A percentile compares a stretch with the other conserved stretches of the same genome.
phyloP scores from a whole-genome alignment of 495 filamentous ascomycete genomes.

The Coniosporium apollinis region DNA sequence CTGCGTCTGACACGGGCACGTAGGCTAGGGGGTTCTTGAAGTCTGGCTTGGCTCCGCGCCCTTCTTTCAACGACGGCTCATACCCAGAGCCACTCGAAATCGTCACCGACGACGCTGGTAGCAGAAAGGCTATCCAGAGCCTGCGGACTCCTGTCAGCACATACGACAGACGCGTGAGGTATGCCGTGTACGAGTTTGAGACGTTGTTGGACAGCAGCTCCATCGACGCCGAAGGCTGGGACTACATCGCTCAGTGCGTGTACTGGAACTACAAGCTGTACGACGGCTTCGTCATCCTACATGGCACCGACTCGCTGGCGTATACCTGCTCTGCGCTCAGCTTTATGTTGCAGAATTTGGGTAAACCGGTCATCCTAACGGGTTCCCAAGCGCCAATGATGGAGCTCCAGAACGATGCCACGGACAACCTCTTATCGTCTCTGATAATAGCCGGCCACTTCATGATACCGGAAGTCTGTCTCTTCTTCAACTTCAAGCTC shows the following conservation, averaged over 20 bases:
- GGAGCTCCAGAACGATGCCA: conserved; percentile 82
- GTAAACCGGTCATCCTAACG: conserved; percentile 82
- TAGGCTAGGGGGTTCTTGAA: conserved; percentile 67
- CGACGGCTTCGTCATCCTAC: conserved; percentile 90
- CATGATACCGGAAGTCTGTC: conserved; percentile 86
- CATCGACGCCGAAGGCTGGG: conserved; percentile 83
- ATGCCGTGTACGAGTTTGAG: conserved; percentile 73
- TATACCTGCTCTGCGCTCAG: conserved; percentile 85
- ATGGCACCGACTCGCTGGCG: conserved; percentile 85
- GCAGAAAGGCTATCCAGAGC: conserved; percentile 32
- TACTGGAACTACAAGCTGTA: conserved; percentile 73
- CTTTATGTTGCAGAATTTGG: conserved; percentile 87
- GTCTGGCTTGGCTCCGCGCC: conserved; percentile 63
- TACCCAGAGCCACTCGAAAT: conserved; percentile 37
- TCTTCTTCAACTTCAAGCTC: conserved; percentile 91
- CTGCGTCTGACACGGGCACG: conserved; percentile 41
- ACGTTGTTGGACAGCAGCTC: conserved; percentile 81
- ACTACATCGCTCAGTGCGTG: conserved; percentile 55
- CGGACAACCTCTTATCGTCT: conserved; percentile 86
- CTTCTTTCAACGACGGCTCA: conserved; percentile 79
- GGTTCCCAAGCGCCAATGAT: conserved; percentile 89
- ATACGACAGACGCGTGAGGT: conserved; percentile 71
- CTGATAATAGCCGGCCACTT: conserved; percentile 92
- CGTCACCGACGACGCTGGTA: conserved; percentile 29
- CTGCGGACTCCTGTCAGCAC: conserved; percentile 66